Evolutionary conservation across 2,329 filamentous ascomycete species (phyloP).

Genomic region (Chlorencoelia australis): DNA sequence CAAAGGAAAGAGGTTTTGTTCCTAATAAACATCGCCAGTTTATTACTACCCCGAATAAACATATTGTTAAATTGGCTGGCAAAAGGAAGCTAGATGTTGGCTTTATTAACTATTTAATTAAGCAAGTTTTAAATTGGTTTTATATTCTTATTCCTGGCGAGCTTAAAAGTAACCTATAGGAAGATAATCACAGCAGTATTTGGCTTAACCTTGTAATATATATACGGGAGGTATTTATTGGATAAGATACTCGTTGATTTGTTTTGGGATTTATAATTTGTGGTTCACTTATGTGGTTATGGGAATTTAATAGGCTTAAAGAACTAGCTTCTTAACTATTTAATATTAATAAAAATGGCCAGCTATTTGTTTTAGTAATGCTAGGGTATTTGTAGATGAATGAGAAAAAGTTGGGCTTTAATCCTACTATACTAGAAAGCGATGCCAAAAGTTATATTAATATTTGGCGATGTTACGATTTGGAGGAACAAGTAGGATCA

Average conservation of each 20-base stretch:
- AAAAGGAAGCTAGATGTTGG: constrained; percentile 16
- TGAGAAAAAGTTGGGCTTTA: constrained; percentile 30
- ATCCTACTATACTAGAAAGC: constrained; percentile 31
- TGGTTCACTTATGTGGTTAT: constrained; percentile 15
- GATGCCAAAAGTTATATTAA: constrained; percentile 30
- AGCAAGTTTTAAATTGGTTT: neutral
- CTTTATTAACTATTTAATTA: neutral
- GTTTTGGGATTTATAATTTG: neutral
- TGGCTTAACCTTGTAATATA: neutral
- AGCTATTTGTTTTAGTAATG: neutral
- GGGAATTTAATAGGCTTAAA: constrained; percentile 28
- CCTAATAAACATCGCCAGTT: too few relatives aligned
- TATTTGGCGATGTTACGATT: too few relatives aligned
- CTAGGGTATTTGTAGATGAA: constrained; percentile 34
- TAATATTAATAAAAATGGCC: constrained; percentile 12
- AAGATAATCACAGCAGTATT: neutral
- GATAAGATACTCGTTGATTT: neutral
- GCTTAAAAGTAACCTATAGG: constrained; percentile 16
- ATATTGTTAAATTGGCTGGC: constrained; percentile 14
- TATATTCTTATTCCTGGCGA: constrained; percentile 11
- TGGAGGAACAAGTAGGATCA: too few relatives aligned
- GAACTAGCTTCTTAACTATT: constrained; percentile 23
- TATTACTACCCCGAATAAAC: constrained; percentile 20
- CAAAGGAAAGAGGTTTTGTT: too few relatives aligned
- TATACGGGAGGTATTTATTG: neutral